These are phyloP conservation scores for Fibroporia radiculosa DNA, from an alignment of 768 basidiomycete genomes.

Conservation along the genomic window DNA sequence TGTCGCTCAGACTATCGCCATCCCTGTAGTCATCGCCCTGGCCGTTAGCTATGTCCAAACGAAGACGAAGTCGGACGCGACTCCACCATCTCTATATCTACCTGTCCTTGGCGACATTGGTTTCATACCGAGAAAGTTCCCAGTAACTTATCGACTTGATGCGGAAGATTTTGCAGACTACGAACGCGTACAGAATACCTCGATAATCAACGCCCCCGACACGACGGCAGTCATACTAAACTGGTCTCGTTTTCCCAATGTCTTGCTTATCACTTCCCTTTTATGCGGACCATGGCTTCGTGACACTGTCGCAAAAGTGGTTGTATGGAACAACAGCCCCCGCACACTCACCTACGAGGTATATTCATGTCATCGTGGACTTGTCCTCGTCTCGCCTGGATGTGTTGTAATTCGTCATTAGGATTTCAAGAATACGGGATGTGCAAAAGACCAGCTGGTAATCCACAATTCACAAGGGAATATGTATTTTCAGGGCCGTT, in stretches of 20 bases:
- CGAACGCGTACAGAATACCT: conserved; percentile 9
- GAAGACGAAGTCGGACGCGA: conserved; percentile 3
- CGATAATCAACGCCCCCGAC: conserved; percentile 23
- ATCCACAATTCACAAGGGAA: conserved; percentile 54
- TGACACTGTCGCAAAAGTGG: conserved; percentile 37
- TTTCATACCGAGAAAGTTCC: conserved; percentile 11
- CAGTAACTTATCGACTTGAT: conserved; percentile 10
- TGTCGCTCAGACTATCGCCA: conserved; percentile 8
- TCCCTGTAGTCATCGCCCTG: conserved; percentile 9
- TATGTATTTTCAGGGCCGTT: conserved; percentile 55
- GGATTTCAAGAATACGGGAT: conserved; percentile 33
- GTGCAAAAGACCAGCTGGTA: conserved; percentile 34
- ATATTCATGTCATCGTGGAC: conserved; percentile 9
- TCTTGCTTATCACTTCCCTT: conserved; percentile 42
- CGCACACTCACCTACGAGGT: conserved; percentile 35
- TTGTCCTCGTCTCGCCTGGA: not conserved
- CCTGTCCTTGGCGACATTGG: conserved; percentile 15
- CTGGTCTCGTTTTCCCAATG: conserved; percentile 61
- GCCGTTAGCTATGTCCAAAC: conserved; percentile 4
- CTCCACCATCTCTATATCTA: conserved; percentile 8
- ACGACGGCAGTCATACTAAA: conserved; percentile 56
- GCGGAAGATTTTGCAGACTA: conserved; percentile 5
- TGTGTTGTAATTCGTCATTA: conserved; percentile 11
- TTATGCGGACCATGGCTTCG: conserved; percentile 42
- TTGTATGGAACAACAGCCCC: conserved; percentile 62